phyloP scores from a whole-genome alignment of 2,329 filamentous ascomycete genomes.

The Hirsutella rhossiliensis region DNA sequence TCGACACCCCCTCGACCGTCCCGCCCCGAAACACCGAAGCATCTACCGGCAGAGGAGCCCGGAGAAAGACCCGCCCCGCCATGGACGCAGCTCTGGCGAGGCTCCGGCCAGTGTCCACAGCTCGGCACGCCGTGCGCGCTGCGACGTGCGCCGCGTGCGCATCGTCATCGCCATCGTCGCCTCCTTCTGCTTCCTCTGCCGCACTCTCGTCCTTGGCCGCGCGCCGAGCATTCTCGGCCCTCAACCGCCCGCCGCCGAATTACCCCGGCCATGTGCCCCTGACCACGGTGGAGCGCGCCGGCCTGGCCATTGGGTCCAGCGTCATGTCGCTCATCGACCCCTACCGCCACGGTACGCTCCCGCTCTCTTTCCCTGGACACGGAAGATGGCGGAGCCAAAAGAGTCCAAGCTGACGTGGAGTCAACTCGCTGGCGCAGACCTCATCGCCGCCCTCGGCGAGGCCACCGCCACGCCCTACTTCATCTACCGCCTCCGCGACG shows the following conservation, averaged over 20 bases:
- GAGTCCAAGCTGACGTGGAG: not conserved
- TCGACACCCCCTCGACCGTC: no score
- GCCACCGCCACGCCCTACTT: conserved; percentile 92
- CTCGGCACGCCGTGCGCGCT: not conserved
- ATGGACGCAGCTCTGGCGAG: not conserved
- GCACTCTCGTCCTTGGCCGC: not conserved
- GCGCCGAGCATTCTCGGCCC: conserved; percentile 54
- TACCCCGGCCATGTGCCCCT: conserved; percentile 91
- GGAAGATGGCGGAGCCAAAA: not conserved
- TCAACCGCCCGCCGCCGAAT: conserved; percentile 74
- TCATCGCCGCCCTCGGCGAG: conserved; percentile 91
- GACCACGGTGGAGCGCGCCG: conserved; percentile 61
- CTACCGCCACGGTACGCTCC: conserved; percentile 54
- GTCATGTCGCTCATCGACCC: conserved; percentile 60
- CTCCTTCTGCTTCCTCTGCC: not conserved
- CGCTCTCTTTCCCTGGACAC: not conserved
- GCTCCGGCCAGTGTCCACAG: not conserved
- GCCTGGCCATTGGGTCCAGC: conserved; percentile 54
- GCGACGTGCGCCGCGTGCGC: conserved; percentile 7
- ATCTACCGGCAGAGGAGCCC: no score
- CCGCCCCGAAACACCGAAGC: no score
- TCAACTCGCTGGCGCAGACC: conserved; percentile 42
- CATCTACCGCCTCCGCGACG: conserved; percentile 79
- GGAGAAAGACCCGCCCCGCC: not conserved
- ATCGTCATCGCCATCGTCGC: not conserved